A percentile compares a stretch with the other conserved stretches of the same genome.
These are phyloP conservation scores for Mycena albidolilacea DNA, from an alignment of 768 basidiomycete species.

Conservation along the genomic window DNA sequence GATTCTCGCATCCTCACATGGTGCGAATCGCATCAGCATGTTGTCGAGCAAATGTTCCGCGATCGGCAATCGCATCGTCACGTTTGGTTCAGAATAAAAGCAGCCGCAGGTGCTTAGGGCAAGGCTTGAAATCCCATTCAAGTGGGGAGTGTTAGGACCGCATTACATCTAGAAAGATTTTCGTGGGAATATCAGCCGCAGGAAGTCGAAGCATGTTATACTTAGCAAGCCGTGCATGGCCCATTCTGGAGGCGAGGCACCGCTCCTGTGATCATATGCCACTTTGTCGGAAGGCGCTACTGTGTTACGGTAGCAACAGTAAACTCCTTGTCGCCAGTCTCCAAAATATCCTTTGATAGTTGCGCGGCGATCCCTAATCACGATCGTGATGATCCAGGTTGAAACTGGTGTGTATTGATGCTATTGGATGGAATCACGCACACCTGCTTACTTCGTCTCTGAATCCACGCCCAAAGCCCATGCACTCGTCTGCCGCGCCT, in stretches of 20 bases:
- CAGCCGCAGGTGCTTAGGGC: not conserved
- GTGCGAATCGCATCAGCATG: constrained; percentile 9
- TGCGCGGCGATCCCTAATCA: too few relatives aligned
- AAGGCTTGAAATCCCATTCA: constrained; percentile 1
- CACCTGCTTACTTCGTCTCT: too few relatives aligned
- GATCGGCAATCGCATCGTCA: not conserved
- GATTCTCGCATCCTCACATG: not conserved
- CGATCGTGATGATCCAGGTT: too few relatives aligned
- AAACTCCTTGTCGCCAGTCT: too few relatives aligned
- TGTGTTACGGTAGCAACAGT: too few relatives aligned
- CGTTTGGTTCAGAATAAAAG: not conserved
- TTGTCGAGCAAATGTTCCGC: not conserved
- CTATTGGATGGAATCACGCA: too few relatives aligned
- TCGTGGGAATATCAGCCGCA: not conserved
- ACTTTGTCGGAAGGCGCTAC: too few relatives aligned
- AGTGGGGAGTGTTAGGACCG: not conserved
- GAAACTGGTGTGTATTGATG: too few relatives aligned
- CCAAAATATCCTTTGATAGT: too few relatives aligned
- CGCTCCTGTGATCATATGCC: not conserved
- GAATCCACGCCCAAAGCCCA: too few relatives aligned
- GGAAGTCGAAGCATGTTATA: not conserved
- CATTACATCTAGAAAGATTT: not conserved
- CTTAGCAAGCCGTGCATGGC: not conserved
- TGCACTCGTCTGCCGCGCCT: too few relatives aligned
- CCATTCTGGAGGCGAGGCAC: not conserved